A percentile compares a stretch with the other conserved stretches of the same genome.
Evolutionary conservation across 164 flowering plant genomes (phyloP).

Genomic region (Saururus chinensis): DNA sequence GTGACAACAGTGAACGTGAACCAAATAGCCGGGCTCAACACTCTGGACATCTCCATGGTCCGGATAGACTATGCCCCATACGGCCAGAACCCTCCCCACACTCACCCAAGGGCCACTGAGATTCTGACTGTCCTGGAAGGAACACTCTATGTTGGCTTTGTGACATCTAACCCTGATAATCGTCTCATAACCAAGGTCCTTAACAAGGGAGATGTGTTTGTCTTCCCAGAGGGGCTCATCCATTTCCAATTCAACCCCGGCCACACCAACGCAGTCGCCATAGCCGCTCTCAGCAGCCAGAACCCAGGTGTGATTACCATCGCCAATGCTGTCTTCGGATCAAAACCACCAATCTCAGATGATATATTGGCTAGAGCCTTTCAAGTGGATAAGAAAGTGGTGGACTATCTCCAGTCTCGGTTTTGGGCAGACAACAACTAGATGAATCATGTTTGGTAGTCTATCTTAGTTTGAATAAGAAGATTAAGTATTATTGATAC

Average conservation of each 20-base stretch:
- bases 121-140: slow-evolving; percentile 8
- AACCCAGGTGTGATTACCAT: slow-evolving; percentile 12
- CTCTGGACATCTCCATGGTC: slow-evolving; percentile 4
- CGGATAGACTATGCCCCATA: slow-evolving; percentile 8
- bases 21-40: no score
- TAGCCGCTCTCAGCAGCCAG: slow-evolving; percentile 5
- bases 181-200: slow-evolving; percentile 1
- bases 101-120: slow-evolving; percentile 9
- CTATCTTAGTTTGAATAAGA: no score
- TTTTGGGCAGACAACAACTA: not conserved
- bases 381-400: slow-evolving; percentile 3
- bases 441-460: no score
- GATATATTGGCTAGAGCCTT: slow-evolving; percentile 6
- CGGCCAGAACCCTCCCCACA: slow-evolving; percentile 11
- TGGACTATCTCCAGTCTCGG: not conserved
- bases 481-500: no score
- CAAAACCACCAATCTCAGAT: not conserved
- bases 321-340: slow-evolving; percentile 3
- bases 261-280: not conserved
- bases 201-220: slow-evolving; percentile 9
- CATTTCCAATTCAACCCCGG: slow-evolving; percentile 9
- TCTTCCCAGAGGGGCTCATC: slow-evolving; percentile 8
- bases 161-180: slow-evolving; percentile 4
- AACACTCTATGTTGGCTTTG: slow-evolving; percentile 5
- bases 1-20: no score